Base-by-base conservation (phyloP, 2,329 filamentous ascomycete genomes). In the Sphaceloma murrayae region DNA sequence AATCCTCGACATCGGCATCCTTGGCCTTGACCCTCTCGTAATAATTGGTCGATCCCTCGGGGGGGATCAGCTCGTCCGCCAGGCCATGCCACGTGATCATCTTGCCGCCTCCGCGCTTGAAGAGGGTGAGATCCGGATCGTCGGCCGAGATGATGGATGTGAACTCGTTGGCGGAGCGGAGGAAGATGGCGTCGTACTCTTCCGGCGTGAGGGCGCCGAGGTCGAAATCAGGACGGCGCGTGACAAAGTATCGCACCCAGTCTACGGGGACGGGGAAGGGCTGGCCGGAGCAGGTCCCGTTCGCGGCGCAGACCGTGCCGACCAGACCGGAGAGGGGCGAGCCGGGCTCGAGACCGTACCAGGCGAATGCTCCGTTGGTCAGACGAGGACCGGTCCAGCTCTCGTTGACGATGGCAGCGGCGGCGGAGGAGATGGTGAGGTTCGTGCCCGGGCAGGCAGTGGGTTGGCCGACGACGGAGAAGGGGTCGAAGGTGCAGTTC, bases 51-150 rank as follows among this genome's bases (percentile, higher is more conserved):
- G 72, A 75, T 0, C 70, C 73, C 4, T 63, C 71, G 1, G 74
- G 56, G 1, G 73, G 73, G 48, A 78, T 62, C 5, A 63, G 67
- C 10, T 63, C 56, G 55, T 77, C 75, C 1, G 67, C 69, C 56
- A 77, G 73, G 43, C 73, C 74, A 57, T 78, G 74, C 61, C 67
- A 75, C 56, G 77, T 73, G 8, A 78, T 58, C 3, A 78, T 57
- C 57, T 78, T 78, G 42, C 71, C 73, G 17, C 73, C 74, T 0
- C 62, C 52, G 2, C 60, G 46, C 22, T 69, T 60, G 62, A 75
- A 75, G 6, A 60, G 50, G 0, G 67, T 70, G 1, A 77, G 61
- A 50, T 78, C 73, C 0, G 72, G 46, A 2, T 58, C 60, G 44
- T 67, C 64, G n/a, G 45, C 48, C 18, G 64, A 57, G 8, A 50